Evolutionary conservation across 352 stramenopile species (phyloP), one percentile per base, ranked within the genome.

Genomic region (Pythium monospermum): DNA sequence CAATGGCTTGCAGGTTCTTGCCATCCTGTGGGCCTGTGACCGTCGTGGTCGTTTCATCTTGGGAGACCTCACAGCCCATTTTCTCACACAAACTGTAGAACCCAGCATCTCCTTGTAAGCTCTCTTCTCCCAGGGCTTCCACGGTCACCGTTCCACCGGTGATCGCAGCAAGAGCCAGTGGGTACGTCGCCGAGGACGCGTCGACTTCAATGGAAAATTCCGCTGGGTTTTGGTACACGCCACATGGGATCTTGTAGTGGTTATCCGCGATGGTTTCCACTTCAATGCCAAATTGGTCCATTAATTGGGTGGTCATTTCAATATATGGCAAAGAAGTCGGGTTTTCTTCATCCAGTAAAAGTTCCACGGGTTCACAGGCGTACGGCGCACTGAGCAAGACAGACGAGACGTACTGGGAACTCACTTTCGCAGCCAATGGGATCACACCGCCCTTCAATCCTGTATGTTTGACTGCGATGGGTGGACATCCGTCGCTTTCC

Each of bases 301-400:
- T 99, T 2, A 99, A 70, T 49, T 97, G 92, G 56, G 67, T 96
- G 57, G 73, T 98, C 59, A 89, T 96, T 33, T 86, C 73, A 23
- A 98, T 83, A 71, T 99, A 99, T 16, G 97, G 97, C 36, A 96
- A 79, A 33, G 91, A 98, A 40, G 98, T 98, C 18, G 98, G 82
- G 49, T 98, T 85, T 61, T 99, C 95, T 56, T 98, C 96, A 36
- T 83, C 83, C 49, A 99, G 95, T 45, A 93, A 73, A 35, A 99
- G 63, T 51, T 87, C 74, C 22, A 96, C 65, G 18, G 78, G 74
- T 43, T 81, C 61, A 35, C 67, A 69, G 5, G 85, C 84, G 52
- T 96, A 91, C 41, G 96, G 96, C 18, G 94, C 75, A 18, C 88
- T 96, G 76, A 99, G 97, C 23, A 99, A 87, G 21, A 99, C 73